Evolutionary conservation across 768 basidiomycete genomes (phyloP).

Genomic region (Termitomyces eurrhizus): DNA sequence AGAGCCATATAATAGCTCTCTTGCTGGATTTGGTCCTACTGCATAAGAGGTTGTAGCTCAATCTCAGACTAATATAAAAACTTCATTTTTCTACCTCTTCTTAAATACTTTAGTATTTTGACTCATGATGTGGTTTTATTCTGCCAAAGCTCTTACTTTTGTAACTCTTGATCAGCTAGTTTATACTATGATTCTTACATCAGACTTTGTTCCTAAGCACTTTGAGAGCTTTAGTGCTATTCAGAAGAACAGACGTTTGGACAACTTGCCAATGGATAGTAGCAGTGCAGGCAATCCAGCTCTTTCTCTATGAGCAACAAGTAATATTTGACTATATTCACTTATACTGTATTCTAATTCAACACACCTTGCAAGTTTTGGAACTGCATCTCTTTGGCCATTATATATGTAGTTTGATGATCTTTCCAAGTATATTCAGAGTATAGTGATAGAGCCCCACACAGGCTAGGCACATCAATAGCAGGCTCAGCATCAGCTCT

Average conservation of each 20-base stretch:
- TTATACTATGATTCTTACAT: neutral
- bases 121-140: neutral
- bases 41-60: neutral
- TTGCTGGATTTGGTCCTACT: neutral
- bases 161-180: neutral
- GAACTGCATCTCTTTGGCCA: neutral
- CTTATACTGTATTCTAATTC: conserved; percentile 1
- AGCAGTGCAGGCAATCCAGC: neutral
- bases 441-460: no score
- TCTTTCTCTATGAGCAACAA: neutral
- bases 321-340: neutral
- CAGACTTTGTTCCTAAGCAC: neutral
- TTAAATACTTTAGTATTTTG: neutral
- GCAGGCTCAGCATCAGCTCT: no score
- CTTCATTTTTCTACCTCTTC: neutral
- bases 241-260: neutral
- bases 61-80: neutral
- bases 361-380: no score
- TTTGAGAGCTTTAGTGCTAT: neutral
- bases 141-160: neutral
- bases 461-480: no score
- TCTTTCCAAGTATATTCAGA: neutral
- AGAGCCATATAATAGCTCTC: neutral
- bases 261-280: neutral
- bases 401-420: neutral